phyloP scores from a whole-genome alignment of 2,329 filamentous ascomycete species.

The Aspergillus sp. region DNA sequence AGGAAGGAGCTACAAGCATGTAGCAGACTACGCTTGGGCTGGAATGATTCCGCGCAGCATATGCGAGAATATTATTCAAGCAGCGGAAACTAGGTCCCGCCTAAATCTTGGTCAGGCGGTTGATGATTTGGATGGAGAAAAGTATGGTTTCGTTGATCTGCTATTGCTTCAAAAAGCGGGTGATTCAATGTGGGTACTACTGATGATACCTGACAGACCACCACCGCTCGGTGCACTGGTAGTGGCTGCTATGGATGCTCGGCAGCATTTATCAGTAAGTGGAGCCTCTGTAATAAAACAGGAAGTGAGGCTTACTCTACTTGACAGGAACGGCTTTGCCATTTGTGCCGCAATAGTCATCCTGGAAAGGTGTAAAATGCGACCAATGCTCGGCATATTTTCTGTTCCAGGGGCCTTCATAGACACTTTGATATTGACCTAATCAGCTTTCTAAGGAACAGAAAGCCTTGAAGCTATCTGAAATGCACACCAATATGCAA shows the following conservation, averaged over 20 bases:
- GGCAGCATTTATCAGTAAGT: slow-evolving; percentile 30
- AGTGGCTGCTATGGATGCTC: slow-evolving; percentile 30
- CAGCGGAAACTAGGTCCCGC: background rate
- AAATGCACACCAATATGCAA: slow-evolving; percentile 42
- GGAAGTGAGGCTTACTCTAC: background rate
- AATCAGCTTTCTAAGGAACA: slow-evolving; percentile 34
- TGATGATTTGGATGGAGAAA: too few species aligned
- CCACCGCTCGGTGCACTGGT: slow-evolving; percentile 28
- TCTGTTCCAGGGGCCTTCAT: slow-evolving; percentile 42
- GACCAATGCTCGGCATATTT: slow-evolving; percentile 39
- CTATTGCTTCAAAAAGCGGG: too few species aligned
- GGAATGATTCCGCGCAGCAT: slow-evolving; percentile 36
- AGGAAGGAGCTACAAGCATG: slow-evolving; percentile 42
- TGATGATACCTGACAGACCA: slow-evolving; percentile 8
- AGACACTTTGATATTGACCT: slow-evolving; percentile 42
- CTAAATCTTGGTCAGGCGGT: background rate
- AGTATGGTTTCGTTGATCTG: too few species aligned
- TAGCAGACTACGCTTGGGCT: slow-evolving; percentile 37
- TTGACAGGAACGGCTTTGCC: slow-evolving; percentile 38
- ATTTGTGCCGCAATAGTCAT: slow-evolving; percentile 42
- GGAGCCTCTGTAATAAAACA: slow-evolving; percentile 16
- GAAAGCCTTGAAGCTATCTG: slow-evolving; percentile 37
- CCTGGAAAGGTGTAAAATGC: slow-evolving; percentile 41
- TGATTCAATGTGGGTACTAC: background rate
- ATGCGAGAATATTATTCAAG: slow-evolving; percentile 30